phyloP scores from a whole-genome alignment of 768 basidiomycete genomes.

The Dioszegia aurantiaca region DNA sequence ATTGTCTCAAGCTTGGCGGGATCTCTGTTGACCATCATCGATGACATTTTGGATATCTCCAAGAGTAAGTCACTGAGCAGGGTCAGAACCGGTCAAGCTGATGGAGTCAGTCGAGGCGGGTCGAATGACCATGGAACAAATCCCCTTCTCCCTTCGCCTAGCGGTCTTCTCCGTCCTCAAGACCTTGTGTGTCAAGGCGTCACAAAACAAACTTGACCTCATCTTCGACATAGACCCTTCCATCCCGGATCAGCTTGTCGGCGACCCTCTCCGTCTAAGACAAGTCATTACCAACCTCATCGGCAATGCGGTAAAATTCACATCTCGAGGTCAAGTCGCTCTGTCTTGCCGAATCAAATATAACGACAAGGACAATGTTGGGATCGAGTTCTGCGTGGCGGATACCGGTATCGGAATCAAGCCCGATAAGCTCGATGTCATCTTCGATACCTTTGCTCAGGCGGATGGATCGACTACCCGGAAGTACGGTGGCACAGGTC shows the following conservation, averaged over 20 bases:
- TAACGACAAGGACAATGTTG: slow-evolving; percentile 74
- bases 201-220: slow-evolving; percentile 91
- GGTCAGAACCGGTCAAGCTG: slow-evolving; percentile 16
- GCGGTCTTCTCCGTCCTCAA: slow-evolving; percentile 97
- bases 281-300: slow-evolving; percentile 58
- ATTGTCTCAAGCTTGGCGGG: slow-evolving; percentile 93
- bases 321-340: slow-evolving; percentile 88
- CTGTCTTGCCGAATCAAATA: slow-evolving; percentile 65
- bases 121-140: slow-evolving; percentile 99
- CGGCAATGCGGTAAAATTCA: slow-evolving; percentile 92
- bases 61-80: slow-evolving; percentile 70
- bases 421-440: slow-evolving; percentile 94
- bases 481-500: slow-evolving; percentile 96
- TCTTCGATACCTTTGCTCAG: slow-evolving; percentile 98
- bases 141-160: slow-evolving; percentile 95
- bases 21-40: slow-evolving; percentile 90
- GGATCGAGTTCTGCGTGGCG: slow-evolving; percentile 92
- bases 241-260: slow-evolving; percentile 94
- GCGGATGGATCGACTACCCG: slow-evolving; percentile 97
- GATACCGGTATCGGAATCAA: slow-evolving; percentile 99
- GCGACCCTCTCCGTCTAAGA: slow-evolving; percentile 87
- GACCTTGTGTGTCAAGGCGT: slow-evolving; percentile 93
- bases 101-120: slow-evolving; percentile 80
- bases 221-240: slow-evolving; percentile 93
- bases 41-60: slow-evolving; percentile 98